phyloP scores from a whole-genome alignment of 2,329 filamentous ascomycete species.

The Ascochyta pisi region DNA sequence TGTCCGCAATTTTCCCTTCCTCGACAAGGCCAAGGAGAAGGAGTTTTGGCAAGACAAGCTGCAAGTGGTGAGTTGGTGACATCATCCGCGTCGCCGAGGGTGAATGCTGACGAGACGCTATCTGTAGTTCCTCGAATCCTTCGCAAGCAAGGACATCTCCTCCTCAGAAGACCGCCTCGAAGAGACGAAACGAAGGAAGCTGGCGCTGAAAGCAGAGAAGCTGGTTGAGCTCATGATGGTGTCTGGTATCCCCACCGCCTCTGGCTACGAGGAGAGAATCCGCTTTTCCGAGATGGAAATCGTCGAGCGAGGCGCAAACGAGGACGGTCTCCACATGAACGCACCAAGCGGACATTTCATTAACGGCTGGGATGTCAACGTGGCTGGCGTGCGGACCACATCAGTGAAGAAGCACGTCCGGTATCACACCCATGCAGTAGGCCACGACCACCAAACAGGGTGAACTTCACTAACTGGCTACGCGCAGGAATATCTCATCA shows the following conservation, averaged over 20 bases:
- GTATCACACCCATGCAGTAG: slow-evolving; percentile 87
- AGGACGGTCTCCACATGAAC: slow-evolving; percentile 85
- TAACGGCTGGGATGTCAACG: slow-evolving; percentile 97
- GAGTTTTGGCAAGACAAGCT: slow-evolving; percentile 99
- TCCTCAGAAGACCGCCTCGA: slow-evolving; percentile 95
- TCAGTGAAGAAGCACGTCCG: slow-evolving; percentile 85
- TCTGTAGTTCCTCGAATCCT: slow-evolving; percentile 87
- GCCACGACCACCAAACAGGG: slow-evolving; percentile 38
- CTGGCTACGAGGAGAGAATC: slow-evolving; percentile 96
- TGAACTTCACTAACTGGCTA: background rate
- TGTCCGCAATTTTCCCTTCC: slow-evolving; percentile 95
- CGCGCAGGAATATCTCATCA: slow-evolving; percentile 81
- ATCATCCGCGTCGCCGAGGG: background rate
- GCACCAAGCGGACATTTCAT: slow-evolving; percentile 90
- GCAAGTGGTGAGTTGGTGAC: slow-evolving; percentile 73
- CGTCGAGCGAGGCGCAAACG: slow-evolving; percentile 90
- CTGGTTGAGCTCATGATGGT: slow-evolving; percentile 99
- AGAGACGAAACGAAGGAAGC: slow-evolving; percentile 91
- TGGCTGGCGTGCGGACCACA: slow-evolving; percentile 83
- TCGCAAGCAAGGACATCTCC: slow-evolving; percentile 95
- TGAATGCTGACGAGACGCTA: slow-evolving; percentile 26
- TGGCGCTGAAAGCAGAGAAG: slow-evolving; percentile 93
- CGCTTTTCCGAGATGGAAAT: slow-evolving; percentile 97
- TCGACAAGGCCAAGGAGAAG: slow-evolving; percentile 96
- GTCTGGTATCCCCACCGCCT: slow-evolving; percentile 92